Conservation (phyloP, 2,329 filamentous ascomycete species). For the Sarocladium oryzae region DNA sequence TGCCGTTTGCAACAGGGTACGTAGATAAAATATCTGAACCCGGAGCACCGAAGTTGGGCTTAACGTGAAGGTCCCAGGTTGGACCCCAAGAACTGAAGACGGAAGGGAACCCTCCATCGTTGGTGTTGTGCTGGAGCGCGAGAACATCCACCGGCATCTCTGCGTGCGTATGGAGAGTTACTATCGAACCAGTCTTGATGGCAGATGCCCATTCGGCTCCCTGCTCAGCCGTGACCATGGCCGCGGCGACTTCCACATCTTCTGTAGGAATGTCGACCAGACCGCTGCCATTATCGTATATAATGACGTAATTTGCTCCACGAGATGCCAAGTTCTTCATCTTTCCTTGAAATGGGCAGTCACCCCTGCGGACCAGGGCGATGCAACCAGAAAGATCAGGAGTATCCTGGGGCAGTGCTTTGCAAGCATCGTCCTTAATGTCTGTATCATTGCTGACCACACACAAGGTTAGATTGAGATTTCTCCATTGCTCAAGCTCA, state of each 20-base stretch:
- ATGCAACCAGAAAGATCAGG: constrained; percentile 46
- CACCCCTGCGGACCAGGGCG: constrained; percentile 45
- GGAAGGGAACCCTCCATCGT: constrained; percentile 22
- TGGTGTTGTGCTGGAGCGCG: background rate
- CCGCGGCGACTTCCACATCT: constrained; percentile 21
- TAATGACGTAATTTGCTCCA: constrained; percentile 53
- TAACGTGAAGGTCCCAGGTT: constrained; percentile 31
- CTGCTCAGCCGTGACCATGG: constrained; percentile 33
- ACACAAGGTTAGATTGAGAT: constrained; percentile 40
- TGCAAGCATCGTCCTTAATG: constrained; percentile 23
- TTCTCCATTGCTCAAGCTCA: constrained; percentile 1
- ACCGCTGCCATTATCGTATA: constrained; percentile 33
- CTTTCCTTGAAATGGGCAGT: constrained; percentile 34
- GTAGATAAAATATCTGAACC: constrained; percentile 38
- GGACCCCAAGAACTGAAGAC: constrained; percentile 35
- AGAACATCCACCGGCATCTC: background rate
- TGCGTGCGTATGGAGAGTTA: too few relatives aligned
- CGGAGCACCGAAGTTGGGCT: constrained; percentile 31
- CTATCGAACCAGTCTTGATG: too few relatives aligned
- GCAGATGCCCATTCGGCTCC: constrained; percentile 24
- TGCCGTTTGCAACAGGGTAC: constrained; percentile 30
- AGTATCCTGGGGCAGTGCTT: constrained; percentile 21
- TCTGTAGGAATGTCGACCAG: constrained; percentile 21
- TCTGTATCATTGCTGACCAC: constrained; percentile 31
- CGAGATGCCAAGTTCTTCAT: constrained; percentile 16